Evolutionary conservation across 2,329 filamentous ascomycete species (phyloP).

Genomic region (Nigrospora oryzae): DNA sequence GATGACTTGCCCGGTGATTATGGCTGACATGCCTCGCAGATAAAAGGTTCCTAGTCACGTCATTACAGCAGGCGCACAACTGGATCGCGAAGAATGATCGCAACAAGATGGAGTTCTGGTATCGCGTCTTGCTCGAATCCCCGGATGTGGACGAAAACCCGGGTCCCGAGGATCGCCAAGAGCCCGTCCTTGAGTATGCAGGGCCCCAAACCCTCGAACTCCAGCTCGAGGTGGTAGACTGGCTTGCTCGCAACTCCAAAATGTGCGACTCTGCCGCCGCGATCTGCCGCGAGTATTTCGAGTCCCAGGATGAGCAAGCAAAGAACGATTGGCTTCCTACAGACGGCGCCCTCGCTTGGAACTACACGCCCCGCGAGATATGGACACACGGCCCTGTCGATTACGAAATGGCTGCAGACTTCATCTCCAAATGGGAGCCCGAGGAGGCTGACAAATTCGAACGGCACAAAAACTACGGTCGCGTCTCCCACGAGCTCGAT

Average conservation of each 20-base stretch:
- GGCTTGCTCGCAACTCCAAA: slow-evolving; percentile 52
- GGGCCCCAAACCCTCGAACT: slow-evolving; percentile 48
- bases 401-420: slow-evolving; percentile 30
- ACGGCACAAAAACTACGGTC: slow-evolving; percentile 49
- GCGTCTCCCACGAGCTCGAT: slow-evolving; percentile 57
- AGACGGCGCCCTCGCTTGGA: slow-evolving; percentile 44
- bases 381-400: slow-evolving; percentile 14
- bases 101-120: slow-evolving; percentile 65
- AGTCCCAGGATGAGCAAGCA: slow-evolving; percentile 37
- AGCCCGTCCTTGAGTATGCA: slow-evolving; percentile 40
- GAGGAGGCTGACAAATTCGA: slow-evolving; percentile 48
- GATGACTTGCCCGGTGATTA: neutral
- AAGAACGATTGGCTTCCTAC: slow-evolving; percentile 39
- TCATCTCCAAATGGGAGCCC: slow-evolving; percentile 39
- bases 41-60: slow-evolving; percentile 59
- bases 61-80: slow-evolving; percentile 59
- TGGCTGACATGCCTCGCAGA: slow-evolving; percentile 29
- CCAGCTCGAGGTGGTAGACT: slow-evolving; percentile 53
- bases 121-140: slow-evolving; percentile 52
- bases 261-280: slow-evolving; percentile 48
- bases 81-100: slow-evolving; percentile 62
- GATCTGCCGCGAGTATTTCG: slow-evolving; percentile 46
- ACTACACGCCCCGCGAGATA: slow-evolving; percentile 36
- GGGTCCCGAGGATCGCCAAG: slow-evolving; percentile 37
- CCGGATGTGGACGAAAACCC: slow-evolving; percentile 36